Evolutionary conservation across 352 stramenopile species (phyloP).

Genomic region (Lagenidium sp.): DNA sequence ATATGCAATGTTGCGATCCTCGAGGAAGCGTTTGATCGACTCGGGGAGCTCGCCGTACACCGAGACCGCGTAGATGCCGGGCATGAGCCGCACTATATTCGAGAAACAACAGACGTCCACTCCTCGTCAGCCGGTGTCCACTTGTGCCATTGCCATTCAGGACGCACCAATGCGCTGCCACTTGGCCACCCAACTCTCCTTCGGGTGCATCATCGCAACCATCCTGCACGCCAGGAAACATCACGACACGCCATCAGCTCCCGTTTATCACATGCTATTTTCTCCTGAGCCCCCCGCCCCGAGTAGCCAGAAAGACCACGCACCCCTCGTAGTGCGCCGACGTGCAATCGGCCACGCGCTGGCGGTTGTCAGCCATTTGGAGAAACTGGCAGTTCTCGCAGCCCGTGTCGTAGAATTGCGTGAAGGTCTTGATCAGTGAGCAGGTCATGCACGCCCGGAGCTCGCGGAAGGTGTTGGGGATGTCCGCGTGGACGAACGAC

Average conservation of each 20-base stretch:
- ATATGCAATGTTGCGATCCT: conserved; percentile 84
- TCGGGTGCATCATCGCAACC: conserved; percentile 86
- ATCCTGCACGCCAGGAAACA: conserved; percentile 46
- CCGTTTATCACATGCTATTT: too few species aligned
- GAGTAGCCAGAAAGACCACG: too few species aligned
- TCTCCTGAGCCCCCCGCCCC: too few species aligned
- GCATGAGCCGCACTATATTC: conserved; percentile 56
- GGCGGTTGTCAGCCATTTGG: conserved; percentile 86
- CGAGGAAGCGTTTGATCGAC: conserved; percentile 83
- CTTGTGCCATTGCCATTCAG: background rate
- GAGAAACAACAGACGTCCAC: background rate
- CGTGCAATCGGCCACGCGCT: conserved; percentile 83
- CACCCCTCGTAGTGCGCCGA: conserved; percentile 85
- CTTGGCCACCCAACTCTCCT: conserved; percentile 87
- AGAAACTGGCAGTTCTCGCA: conserved; percentile 87
- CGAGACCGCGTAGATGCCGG: conserved; percentile 82
- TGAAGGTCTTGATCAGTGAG: conserved; percentile 86
- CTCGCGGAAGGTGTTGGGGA: conserved; percentile 84
- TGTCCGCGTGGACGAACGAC: conserved; percentile 72
- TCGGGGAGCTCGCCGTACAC: conserved; percentile 80
- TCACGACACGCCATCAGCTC: too few species aligned
- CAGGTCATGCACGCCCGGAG: conserved; percentile 85
- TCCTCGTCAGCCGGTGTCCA: background rate
- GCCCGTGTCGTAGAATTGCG: conserved; percentile 86
- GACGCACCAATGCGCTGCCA: conserved; percentile 75